Base-by-base conservation (phyloP, 345 rosid genomes). In the Raphanus sativus region DNA sequence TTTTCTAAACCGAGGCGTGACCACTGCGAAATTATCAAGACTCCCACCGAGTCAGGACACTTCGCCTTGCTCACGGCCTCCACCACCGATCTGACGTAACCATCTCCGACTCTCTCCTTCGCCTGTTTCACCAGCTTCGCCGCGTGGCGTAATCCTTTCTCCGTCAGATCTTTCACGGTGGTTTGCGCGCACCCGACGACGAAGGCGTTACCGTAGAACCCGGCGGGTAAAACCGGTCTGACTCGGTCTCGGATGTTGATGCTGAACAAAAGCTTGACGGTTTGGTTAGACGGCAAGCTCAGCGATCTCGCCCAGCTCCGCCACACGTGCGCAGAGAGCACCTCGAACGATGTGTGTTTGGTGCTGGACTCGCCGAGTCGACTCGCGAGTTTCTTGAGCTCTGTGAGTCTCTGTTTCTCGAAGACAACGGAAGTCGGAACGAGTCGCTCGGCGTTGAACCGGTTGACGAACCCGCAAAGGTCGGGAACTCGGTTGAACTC, bases 141-240 rank as follows among this genome's bases (percentile, higher is more conserved):
- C 15, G 81, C 91, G 78, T 86, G 40, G 12, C 88, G 83, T 30
- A 93, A 73, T 0, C 89, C 92, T 52, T 83, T 88, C 73, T 86
- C 93, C 2, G 83, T 70, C 65, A 93, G 60, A 6, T 91, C 92
- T 40, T 85, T 85, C 7, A 82, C 92, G 54, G 65, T 87, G 25
- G 88, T 77, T 54, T 88, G 89, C 0, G 91, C 93, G 50, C 95
- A 88, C 0, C 93, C 97, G 6, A 93, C 85, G 16, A 91, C 92
- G 78, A 93, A 87, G 2, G 94, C 98, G 73, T 93, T 91, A 13
- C 96, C 97, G 83, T 90, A 93, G 81, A 80, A 93, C 2, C 96
- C 97, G 50, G 50, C 38, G 9, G 98, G 96, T 25, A 91, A 26
- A 74, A 84, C 78, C 71, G 98, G 97, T 66, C 81, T 86, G 67